Conservation (phyloP, 2,329 filamentous ascomycete species). For the Arthrocladium fulminans region DNA sequence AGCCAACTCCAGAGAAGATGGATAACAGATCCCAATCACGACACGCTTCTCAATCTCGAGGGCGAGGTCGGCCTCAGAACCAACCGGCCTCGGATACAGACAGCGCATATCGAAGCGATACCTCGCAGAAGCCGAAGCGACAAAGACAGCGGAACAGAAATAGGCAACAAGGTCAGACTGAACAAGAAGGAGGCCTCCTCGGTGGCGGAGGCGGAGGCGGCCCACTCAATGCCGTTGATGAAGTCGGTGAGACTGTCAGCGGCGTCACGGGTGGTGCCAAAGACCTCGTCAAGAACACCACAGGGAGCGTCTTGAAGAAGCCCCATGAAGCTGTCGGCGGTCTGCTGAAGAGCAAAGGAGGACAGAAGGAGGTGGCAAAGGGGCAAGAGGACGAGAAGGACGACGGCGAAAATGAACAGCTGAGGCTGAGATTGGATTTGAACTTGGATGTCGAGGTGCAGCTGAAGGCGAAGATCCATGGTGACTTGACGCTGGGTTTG, state of each 20-base stretch:
- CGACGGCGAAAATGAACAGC: constrained; percentile 31
- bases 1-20: constrained; percentile 19
- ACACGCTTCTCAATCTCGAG: constrained; percentile 18
- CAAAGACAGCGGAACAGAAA: constrained; percentile 41
- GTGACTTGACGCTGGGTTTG: constrained; percentile 70
- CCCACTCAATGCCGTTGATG: constrained; percentile 47
- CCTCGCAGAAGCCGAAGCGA: constrained; percentile 45
- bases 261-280: constrained; percentile 34
- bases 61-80: constrained; percentile 33
- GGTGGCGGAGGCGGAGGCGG: constrained; percentile 27
- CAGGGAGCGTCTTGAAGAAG: constrained; percentile 34
- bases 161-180: constrained; percentile 31
- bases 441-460: constrained; percentile 79
- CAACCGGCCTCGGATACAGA: constrained; percentile 41
- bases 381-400: constrained; percentile 36
- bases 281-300: constrained; percentile 50
- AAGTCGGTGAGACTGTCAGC: constrained; percentile 46
- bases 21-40: constrained; percentile 21
- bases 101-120: constrained; percentile 45
- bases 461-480: constrained; percentile 75
- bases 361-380: constrained; percentile 36
- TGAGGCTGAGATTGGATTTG: constrained; percentile 64
- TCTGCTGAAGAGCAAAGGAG: constrained; percentile 19
- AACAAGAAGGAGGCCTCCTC: constrained; percentile 30
- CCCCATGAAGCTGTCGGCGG: constrained; percentile 37